Evolutionary conservation across 2,329 filamentous ascomycete genomes (phyloP), one percentile per base, ranked within the genome.

Genomic region (Penicillium sp.): DNA sequence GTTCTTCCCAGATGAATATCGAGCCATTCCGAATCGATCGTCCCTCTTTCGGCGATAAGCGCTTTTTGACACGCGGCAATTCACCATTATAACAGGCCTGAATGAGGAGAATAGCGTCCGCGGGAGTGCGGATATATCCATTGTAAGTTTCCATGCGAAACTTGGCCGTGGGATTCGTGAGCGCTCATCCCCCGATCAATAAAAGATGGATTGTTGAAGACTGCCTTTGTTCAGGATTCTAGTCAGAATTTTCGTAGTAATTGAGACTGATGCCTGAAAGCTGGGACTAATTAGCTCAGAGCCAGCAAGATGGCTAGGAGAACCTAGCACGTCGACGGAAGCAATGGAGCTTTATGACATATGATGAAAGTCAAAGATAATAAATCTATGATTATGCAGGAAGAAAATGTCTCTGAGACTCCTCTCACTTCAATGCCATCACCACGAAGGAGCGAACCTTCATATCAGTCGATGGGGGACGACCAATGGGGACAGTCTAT

Each of bases 1-100:
- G 24, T 15, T 42, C 39, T n/a, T 42, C 39, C 39, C 39, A 42
- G 24, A 42, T 42, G 24, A 42, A 42, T 12, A 42, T 10, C 1
- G 39, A 42, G 39, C 39, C 39, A 20, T 42, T 42, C 20, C 10
- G 24, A 29, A 42, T 42, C 4, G 26, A 27, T 29, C 39, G 39
- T 12, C 39, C 39, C 17, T 42, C 24, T 29, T 30, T 42, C 7
- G 39, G 39, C 4, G 39, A 42, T 30, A 42, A 15, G 3, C 39
- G 24, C 17, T 42, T 42, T 7, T 29, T 5, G 13, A 42, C 17
- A 13, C 39, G 39, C 13, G 39, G 39, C 10, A 42, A 12, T 3
- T 20, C 9, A 3, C 39, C 39, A 8, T 42, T 29, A 9, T 42
- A 42, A 24, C 39, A 42, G 39, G 39, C 39, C 18, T 42, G 39